Base-by-base conservation (phyloP, 208 protist genomes). In the Leishmania arabica region DNA sequence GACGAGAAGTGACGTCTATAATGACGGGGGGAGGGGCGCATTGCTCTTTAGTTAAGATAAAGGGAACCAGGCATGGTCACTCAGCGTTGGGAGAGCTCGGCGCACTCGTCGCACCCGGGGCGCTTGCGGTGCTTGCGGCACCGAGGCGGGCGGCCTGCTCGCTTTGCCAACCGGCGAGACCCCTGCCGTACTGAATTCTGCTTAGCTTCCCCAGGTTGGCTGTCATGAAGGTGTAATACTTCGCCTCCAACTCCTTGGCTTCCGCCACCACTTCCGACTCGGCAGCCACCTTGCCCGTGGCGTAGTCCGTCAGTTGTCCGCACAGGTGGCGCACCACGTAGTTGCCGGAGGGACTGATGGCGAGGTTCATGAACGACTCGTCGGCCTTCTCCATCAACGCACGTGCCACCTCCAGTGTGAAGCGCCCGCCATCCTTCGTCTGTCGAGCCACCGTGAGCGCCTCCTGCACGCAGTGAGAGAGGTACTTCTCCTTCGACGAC, bases 381-480 rank as follows among this genome's bases (percentile, higher is more conserved):
- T 88, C 85, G n/a, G 89, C 91, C 56, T 87, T 86, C 37, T 87
- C 75, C 45, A 95, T 84, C 53, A 97, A 58, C 17, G 89, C 88
- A 11, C 79, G 83, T 45, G 87, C 90, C 17, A 92, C 85, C 53
- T 85, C 84, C 6, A 97, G 65, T 3, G 91, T 75, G 65, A 95
- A 87, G 66, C 86, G 70, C 19, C 45, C 73, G 49, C 90, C 88
- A 49, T 91, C 85, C 54, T 83, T 83, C 37, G 88, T 72, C 53
- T 78, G 81, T 60, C 81, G 68, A 8, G 91, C 87, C 60, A 83
- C 87, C 54, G 78, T 80, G 47, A 97, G 85, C 42, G 90, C 89
- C 34, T 89, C 83, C 80, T 97, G 91, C n/a, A 95, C 88, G 79
- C 91, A 95, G 85, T 97, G 95, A 11, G 93, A 97, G 1, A 89